Base-by-base conservation (phyloP, 148 eudicot genomes). In the Rheum nobile region DNA sequence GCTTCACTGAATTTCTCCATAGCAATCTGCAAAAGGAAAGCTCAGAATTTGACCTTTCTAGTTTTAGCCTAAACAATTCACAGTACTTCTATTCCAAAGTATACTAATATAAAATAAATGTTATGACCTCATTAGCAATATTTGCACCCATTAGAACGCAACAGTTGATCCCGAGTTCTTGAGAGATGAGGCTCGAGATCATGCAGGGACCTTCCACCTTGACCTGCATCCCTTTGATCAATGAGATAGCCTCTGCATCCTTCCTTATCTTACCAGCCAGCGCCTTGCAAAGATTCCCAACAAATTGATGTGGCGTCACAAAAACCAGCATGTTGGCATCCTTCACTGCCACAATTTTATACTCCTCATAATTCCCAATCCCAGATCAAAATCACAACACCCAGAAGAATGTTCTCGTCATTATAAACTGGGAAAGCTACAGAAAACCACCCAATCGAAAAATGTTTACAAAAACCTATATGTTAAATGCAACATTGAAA, bases 81-180 rank as follows among this genome's bases (percentile, higher is more conserved):
- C 39, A 32, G 17, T 65, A 57, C 6, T 12, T 29, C 67, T 29
- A 7, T 65, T 34, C 39, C 41, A 7, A 7, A 29, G 16, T 29
- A 28, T 19, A 28, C 67, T 17, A 34, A 32, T 16, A 14, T 32
- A 34, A 4, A 28, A 59, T 3, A 28, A 26, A 65, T 17, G 1
- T 32, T 32, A 34, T 52, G 65, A 91, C 98, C 97, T 94, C 98
- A 57, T 87, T 84, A 35, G 98, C 98, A 69, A 94, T 91, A 81
- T 94, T 94, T 72, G 97, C 98, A 68, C 98, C 98, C 98, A 94
- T 91, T 74, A 95, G 72, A 67, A 91, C 97, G 76, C 96, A 95
- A 71, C 97, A 95, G 70, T 82, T 77, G 73, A 86, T 75, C 59
- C 90, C 88, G 21, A 94, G 93, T 46, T 79, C 77, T 71, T 88